Base-by-base conservation (phyloP, 352 stramenopile genomes). In the Globisporangium apiculatum region DNA sequence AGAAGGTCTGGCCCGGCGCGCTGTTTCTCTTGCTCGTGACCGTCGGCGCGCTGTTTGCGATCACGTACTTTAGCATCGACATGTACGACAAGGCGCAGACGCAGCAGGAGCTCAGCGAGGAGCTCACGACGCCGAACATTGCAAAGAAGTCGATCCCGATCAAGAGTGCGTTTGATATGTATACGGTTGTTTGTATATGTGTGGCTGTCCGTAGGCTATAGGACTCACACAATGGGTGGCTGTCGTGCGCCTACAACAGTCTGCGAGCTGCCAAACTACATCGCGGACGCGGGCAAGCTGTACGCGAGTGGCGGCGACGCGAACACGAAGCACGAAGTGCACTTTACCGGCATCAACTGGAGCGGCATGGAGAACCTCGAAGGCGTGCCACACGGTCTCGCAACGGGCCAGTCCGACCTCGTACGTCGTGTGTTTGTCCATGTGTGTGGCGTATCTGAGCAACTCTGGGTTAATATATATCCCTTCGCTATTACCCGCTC, bases 281-380 rank as follows among this genome's bases (percentile, higher is more conserved):
- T 85, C 11, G 75, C 79, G 11, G 61, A 62, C 40, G 56, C 74
- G 2, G 73, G 75, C 45, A 84, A 86, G 64, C 73, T 93, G 53
- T 90, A 86, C 61, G 83, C 83, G 41, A 79, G 51, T 14, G 65
- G 79, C 54, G 77, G 69, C 31, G 72, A 76, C 41, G 71, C 58
- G 24, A 73, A 75, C 17, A 55, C 72, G 11, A 83, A 83, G 57
- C 57, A 87, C 60, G 72, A 86, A 49, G 65, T 93, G 7, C 72
- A 83, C 47, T 87, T 93, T 55, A 93, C 80, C n/a, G 83, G 83
- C 41, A 89, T 93, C 67, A 93, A 93, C 65, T 93, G 83, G 83
- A 93, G 81, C 51, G 83, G 83, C 53, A 93, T 93, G 83, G 83
- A 93, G 67, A 91, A 93, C 61, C 36, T 65, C 0, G 81, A 91